Conservation (phyloP, 306 rosid genomes). For the Pyrus communis region DNA sequence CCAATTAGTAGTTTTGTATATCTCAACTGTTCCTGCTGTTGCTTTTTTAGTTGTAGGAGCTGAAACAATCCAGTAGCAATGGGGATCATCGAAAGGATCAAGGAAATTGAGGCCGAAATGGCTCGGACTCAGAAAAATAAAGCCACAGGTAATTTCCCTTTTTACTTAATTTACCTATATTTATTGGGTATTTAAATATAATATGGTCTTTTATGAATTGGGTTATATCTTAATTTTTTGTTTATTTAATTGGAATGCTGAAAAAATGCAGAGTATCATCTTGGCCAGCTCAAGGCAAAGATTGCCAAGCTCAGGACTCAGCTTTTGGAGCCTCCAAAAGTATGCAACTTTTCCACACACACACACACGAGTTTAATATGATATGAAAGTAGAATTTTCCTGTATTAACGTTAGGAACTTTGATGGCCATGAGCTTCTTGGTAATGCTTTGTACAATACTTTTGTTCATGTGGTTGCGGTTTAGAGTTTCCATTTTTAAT, state of each 20-base stretch:
- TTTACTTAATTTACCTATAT: neutral
- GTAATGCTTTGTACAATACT: neutral
- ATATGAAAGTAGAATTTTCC: neutral
- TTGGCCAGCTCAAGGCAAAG: slow-evolving; percentile 99
- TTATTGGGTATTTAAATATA: neutral
- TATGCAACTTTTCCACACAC: neutral
- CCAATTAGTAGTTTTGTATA: neutral
- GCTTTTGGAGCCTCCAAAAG: slow-evolving; percentile 96
- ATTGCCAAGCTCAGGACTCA: slow-evolving; percentile 95
- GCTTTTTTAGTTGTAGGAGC: slow-evolving; percentile 24
- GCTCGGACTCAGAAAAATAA: slow-evolving; percentile 98
- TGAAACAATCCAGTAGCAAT: slow-evolving; percentile 30
- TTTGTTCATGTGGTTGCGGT: neutral
- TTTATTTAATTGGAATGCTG: neutral
- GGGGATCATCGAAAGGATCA: slow-evolving; percentile 96
- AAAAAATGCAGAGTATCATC: slow-evolving; percentile 76
- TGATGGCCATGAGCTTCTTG: neutral
- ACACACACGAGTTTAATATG: neutral
- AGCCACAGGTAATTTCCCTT: slow-evolving; percentile 60
- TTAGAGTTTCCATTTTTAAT: neutral
- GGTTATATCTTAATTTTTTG: neutral
- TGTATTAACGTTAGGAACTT: neutral
- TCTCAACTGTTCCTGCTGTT: neutral
- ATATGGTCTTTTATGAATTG: neutral
- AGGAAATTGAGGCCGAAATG: slow-evolving; percentile 99